phyloP scores from a whole-genome alignment of 2,329 filamentous ascomycete genomes.

The Fusarium solani-melongenae region DNA sequence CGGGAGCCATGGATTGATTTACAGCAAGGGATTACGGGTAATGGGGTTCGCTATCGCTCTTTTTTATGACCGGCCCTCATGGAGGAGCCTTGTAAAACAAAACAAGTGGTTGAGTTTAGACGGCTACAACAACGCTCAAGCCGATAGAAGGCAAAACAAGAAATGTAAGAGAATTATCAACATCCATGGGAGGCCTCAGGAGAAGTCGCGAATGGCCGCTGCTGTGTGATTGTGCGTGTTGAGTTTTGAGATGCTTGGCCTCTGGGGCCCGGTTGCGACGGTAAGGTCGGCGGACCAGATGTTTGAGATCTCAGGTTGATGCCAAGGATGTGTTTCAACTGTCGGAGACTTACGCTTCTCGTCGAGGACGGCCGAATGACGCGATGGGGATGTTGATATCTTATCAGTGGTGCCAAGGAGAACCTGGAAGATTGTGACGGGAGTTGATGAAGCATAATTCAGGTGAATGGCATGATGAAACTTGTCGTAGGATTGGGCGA shows the following conservation, averaged over 20 bases:
- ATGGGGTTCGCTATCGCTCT: not conserved
- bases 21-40: not conserved
- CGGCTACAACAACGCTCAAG: not conserved
- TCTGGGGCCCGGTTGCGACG: not conserved
- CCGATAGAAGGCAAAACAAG: not conserved
- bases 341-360: not conserved
- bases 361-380: not conserved
- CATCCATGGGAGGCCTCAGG: not conserved
- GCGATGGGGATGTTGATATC: not conserved
- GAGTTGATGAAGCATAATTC: not conserved
- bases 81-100: slow-evolving; percentile 1
- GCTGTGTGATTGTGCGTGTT: not conserved
- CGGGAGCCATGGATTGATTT: slow-evolving; percentile 18
- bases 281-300: not conserved
- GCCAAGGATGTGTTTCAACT: not conserved
- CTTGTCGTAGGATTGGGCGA: not conserved
- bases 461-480: slow-evolving; percentile 9
- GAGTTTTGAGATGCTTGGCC: not conserved
- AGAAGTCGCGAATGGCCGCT: not conserved
- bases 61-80: not conserved
- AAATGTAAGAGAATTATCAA: not conserved
- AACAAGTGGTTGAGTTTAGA: not conserved
- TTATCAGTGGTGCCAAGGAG: not conserved
- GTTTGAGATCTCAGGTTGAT: not conserved
- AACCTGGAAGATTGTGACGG: not conserved